Evolutionary conservation across 2,329 filamentous ascomycete genomes (phyloP).

Genomic region (Xylaria sp.): DNA sequence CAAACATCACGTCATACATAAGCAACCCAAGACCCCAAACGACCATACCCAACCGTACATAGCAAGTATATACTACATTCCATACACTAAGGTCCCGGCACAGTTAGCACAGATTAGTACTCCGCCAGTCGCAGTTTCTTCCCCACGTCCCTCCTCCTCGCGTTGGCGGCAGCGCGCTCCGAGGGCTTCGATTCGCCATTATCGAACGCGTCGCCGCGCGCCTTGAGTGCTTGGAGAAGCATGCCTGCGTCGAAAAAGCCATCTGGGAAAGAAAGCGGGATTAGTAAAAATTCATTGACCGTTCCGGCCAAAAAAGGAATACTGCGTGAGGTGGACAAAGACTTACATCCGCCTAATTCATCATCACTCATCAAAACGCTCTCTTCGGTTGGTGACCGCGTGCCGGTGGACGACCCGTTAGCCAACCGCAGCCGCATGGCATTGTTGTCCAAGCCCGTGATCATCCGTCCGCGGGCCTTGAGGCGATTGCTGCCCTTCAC

Average conservation of each 20-base stretch:
- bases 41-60: neutral
- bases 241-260: slow-evolving; percentile 98
- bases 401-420: slow-evolving; percentile 58
- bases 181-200: slow-evolving; percentile 63
- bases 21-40: slow-evolving; percentile 20
- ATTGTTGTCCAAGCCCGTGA: slow-evolving; percentile 66
- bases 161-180: slow-evolving; percentile 69
- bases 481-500: slow-evolving; percentile 58
- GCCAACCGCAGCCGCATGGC: slow-evolving; percentile 49
- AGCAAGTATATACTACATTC: neutral
- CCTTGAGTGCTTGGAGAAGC: slow-evolving; percentile 88
- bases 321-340: neutral
- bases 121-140: slow-evolving; percentile 78
- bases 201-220: slow-evolving; percentile 67
- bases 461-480: slow-evolving; percentile 79
- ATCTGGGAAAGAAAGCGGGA: slow-evolving; percentile 63
- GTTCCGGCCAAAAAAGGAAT: neutral
- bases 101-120: slow-evolving; percentile 61
- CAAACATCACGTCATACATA: slow-evolving; percentile 5
- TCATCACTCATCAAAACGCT: slow-evolving; percentile 82
- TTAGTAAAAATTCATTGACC: slow-evolving; percentile 1
- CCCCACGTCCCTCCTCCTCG: slow-evolving; percentile 74
- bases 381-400: slow-evolving; percentile 73
- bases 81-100: neutral
- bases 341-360: slow-evolving; percentile 92